A percentile compares a stretch with the other conserved stretches of the same genome.
Evolutionary conservation across 495 filamentous ascomycete genomes (phyloP).

Genomic region (Podospora bellae-mahoneyi): DNA sequence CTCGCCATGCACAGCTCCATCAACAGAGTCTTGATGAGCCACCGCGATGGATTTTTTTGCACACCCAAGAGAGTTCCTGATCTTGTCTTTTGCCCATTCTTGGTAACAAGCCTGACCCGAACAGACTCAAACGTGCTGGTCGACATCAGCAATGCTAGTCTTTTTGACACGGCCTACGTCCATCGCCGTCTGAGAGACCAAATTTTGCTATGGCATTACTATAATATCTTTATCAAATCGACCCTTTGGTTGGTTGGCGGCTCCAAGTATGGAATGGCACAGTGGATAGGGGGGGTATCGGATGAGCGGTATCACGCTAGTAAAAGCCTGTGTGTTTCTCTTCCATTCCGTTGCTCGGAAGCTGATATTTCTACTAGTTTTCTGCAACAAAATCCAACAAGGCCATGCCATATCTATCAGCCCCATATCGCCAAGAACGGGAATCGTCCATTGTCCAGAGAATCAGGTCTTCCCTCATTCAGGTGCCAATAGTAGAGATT

Average conservation of each 20-base stretch:
- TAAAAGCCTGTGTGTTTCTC: conserved; percentile 15
- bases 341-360: not conserved
- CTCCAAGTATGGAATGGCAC: conserved; percentile 38
- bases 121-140: conserved; percentile 41
- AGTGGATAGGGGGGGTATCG: conserved; percentile 38
- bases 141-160: conserved; percentile 40
- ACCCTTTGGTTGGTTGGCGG: conserved; percentile 41
- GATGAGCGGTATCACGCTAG: conserved; percentile 27
- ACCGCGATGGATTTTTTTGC: conserved; percentile 42
- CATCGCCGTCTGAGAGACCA: conserved; percentile 40
- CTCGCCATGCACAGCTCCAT: conserved; percentile 40
- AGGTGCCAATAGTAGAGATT: conserved; percentile 28
- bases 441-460: conserved; percentile 11
- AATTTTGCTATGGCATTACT: conserved; percentile 40
- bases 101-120: conserved; percentile 26
- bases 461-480: conserved; percentile 34
- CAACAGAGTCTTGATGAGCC: conserved; percentile 40
- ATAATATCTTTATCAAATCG: conserved; percentile 39
- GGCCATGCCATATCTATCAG: conserved; percentile 39
- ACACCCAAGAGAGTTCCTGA: conserved; percentile 28
- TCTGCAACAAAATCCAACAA: conserved; percentile 33
- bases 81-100: conserved; percentile 25
- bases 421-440: conserved; percentile 32
- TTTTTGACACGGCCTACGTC: conserved; percentile 51
- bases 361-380: conserved; percentile 26